phyloP scores from a whole-genome alignment of 345 rosid species.

The Eucalyptus paniculata region DNA sequence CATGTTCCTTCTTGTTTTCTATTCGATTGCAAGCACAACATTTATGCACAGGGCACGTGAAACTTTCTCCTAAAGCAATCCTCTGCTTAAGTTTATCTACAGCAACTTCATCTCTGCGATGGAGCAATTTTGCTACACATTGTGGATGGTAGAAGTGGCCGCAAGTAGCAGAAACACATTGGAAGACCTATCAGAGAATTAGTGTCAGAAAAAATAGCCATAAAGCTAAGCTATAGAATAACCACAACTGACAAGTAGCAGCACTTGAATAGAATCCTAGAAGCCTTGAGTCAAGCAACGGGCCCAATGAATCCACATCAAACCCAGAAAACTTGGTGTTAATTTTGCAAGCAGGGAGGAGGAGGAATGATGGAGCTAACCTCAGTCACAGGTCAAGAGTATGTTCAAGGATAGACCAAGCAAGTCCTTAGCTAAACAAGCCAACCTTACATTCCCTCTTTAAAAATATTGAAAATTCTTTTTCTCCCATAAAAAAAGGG shows the following conservation, averaged over 20 bases:
- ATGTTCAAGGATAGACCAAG: neutral
- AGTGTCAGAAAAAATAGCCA: neutral
- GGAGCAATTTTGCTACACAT: conserved; percentile 57
- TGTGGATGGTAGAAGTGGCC: conserved; percentile 81
- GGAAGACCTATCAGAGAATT: conserved; percentile 46
- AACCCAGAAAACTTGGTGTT: neutral
- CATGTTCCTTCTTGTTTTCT: conserved; percentile 44
- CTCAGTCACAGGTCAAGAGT: neutral
- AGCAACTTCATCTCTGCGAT: conserved; percentile 36
- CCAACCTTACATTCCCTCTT: neutral
- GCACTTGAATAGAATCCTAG: neutral
- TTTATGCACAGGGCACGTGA: conserved; percentile 80
- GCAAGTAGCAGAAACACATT: conserved; percentile 79
- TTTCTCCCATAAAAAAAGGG: neutral
- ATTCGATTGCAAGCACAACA: conserved; percentile 58
- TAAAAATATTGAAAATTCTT: neutral
- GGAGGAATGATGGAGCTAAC: neutral
- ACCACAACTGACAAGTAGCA: neutral
- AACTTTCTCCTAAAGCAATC: conserved; percentile 46
- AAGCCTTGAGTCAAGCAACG: neutral
- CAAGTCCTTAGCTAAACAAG: neutral
- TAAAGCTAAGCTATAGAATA: neutral
- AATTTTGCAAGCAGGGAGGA: neutral
- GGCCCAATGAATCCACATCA: neutral
- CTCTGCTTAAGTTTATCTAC: conserved; percentile 39